Base-by-base conservation (phyloP, 768 basidiomycete genomes). In the Lactifluus hygrophoroides region DNA sequence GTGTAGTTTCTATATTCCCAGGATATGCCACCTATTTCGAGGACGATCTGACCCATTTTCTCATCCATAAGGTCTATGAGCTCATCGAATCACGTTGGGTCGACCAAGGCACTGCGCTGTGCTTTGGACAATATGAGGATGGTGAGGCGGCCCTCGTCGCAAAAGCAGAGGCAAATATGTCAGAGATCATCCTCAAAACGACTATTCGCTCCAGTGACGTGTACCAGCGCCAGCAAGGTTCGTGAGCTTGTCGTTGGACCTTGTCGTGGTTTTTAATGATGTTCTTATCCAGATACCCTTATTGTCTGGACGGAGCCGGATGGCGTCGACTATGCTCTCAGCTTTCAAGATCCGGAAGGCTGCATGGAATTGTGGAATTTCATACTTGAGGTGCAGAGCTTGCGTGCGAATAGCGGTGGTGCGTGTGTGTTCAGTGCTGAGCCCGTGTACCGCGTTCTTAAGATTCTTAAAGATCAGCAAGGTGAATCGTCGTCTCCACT, bases 231-330 rank as follows among this genome's bases (percentile, higher is more conserved):
- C 88, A 92, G 67, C 88, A 91, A 77, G 88, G 90, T 90, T 66
- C 64, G 80, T 75, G 2, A 25, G 9, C 42, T 60, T 37, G 25
- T 35, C 48, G 53, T 19, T 34, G 51, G 56, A 19, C 4, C 27
- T 50, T 51, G 17, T 60, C 37, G 61, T 47, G 42, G 38, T 57
- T 25, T 43, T 11, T 57, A 51, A 48, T 17, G 45, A 40, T 35
- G 40, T 35, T 61, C 51, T 48, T 48, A 34, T 27, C 35, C 72
- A 94, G 95, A 97, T 68, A 99, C 96, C 13, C 80, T 99, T 48
- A 97, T 99, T 65, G 95, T 97, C 19, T 99, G 96, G 96, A 98
- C 95, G 3, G 95, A 98, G 69, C 89, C 91, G 1, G 87, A 90
- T 62, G 90, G 91, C 28, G 84, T 88, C 37, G 96, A 99, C 71